phyloP scores from a whole-genome alignment of 495 filamentous ascomycete genomes.

The Immersiella caudata region DNA sequence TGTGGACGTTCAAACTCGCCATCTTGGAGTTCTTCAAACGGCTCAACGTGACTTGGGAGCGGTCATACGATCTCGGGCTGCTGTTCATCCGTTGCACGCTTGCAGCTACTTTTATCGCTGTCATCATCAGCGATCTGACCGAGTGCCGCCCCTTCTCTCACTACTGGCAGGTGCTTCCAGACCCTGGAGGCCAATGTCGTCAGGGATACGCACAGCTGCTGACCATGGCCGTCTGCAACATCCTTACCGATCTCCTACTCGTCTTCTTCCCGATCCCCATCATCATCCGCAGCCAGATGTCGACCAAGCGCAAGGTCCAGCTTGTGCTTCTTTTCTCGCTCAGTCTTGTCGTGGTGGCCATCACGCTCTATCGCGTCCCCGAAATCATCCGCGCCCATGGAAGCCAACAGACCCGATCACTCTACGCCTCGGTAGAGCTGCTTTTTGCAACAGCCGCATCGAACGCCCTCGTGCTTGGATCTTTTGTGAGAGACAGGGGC shows the following conservation, averaged over 20 bases:
- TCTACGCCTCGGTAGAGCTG: constrained; percentile 76
- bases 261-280: constrained; percentile 87
- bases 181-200: constrained; percentile 83
- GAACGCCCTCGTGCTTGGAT: constrained; percentile 78
- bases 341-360: constrained; percentile 73
- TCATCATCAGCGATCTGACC: constrained; percentile 75
- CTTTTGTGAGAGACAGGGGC: constrained; percentile 77
- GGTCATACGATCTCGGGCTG: constrained; percentile 67
- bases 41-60: constrained; percentile 71
- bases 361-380: constrained; percentile 77
- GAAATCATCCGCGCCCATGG: constrained; percentile 64
- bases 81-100: constrained; percentile 74
- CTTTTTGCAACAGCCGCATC: constrained; percentile 76
- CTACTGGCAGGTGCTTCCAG: constrained; percentile 91
- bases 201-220: constrained; percentile 82
- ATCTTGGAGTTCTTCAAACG: constrained; percentile 90
- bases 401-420: constrained; percentile 72
- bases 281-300: constrained; percentile 73
- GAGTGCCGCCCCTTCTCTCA: constrained; percentile 85
- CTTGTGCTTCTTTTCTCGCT: constrained; percentile 78
- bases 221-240: constrained; percentile 83
- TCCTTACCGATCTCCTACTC: constrained; percentile 84
- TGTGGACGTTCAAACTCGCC: constrained; percentile 90
- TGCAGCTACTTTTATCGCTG: constrained; percentile 71
- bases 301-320: constrained; percentile 61